These are phyloP conservation scores for Aspergillus cavernicola DNA, from an alignment of 495 filamentous ascomycete species.

Conservation along the genomic window DNA sequence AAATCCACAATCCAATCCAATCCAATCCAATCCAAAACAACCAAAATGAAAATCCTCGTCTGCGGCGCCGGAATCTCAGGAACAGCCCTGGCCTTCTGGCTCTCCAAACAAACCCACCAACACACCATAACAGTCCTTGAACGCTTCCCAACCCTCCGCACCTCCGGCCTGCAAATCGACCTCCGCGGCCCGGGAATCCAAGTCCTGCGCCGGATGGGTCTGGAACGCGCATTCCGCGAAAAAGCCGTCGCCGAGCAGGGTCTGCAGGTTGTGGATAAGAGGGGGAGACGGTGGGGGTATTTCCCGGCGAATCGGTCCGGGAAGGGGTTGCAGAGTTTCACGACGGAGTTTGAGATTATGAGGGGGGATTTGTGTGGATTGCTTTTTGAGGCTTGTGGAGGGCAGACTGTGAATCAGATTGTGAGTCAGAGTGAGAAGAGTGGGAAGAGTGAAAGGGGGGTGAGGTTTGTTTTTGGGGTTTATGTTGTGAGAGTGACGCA, in stretches of 20 bases:
- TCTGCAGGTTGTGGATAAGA: constrained; percentile 29
- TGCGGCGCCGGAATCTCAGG: constrained; percentile 41
- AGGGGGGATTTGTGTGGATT: constrained; percentile 37
- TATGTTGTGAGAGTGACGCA: constrained; percentile 13
- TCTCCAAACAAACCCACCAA: constrained; percentile 26
- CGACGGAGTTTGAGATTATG: constrained; percentile 48
- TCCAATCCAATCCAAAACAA: no score
- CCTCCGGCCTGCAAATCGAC: constrained; percentile 37
- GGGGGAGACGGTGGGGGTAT: constrained; percentile 18
- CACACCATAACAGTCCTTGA: constrained; percentile 40
- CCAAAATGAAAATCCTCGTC: constrained; percentile 41
- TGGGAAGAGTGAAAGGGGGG: no score
- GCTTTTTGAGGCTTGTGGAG: constrained; percentile 30
- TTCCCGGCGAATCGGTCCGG: constrained; percentile 30
- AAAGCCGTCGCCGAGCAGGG: constrained; percentile 30
- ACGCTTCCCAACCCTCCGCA: constrained; percentile 29
- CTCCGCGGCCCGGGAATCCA: constrained; percentile 36
- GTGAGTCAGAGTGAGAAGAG: no score
- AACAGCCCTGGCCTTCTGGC: constrained; percentile 37
- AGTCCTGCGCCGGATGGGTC: constrained; percentile 36
- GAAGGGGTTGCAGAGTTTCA: constrained; percentile 27
- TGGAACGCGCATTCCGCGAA: constrained; percentile 24
- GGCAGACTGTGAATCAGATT: no score
- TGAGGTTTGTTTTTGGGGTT: constrained; percentile 30
- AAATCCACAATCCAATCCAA: no score